Base-by-base conservation (phyloP, 768 basidiomycete genomes). In the Polyporus arcularius region DNA sequence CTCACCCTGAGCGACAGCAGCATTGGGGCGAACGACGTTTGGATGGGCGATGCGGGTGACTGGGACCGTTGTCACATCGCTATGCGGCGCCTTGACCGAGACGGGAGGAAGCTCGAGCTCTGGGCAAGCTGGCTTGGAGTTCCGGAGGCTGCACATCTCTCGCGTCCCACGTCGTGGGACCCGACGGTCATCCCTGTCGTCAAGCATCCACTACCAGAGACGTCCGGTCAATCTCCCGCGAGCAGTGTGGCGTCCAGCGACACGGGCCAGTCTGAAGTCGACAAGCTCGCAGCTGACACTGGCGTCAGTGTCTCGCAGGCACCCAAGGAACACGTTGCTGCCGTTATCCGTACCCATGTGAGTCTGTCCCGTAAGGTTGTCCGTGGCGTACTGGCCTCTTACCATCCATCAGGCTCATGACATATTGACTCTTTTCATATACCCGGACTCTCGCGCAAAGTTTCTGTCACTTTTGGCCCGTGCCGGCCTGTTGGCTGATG, bases 61-160 rank as follows among this genome's bases (percentile, higher is more conserved):
- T 92, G 90, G 89, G 72, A 77, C 3, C 75, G 83, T 50, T 85
- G 84, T 65, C 82, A 75, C 54, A 59, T 67, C 14, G 70, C 86
- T 39, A 79, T 92, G 79, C 80, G 75, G 65, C 71, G 68, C 0
- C 76, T 86, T 38, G 82, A 79, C 31, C 76, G 82, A 49, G 92
- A 94, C 65, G 90, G 92, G 7, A 80, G 82, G 58, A 90, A 85
- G 70, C 77, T 94, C 15, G 92, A 93, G 56, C 70, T 90, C 11
- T 94, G 92, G 92, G 78, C 76, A 58, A 68, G 75, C 40, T 94
- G 92, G 92, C 79, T 94, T 14, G 80, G 75, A 1, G 74, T 79
- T 42, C 10, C 49, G 8, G 52, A 53, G 21, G 48, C 38, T 3
- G 38, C 12, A 11, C 26, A 46, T 42, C 49, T 58, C 5, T 53